phyloP scores from a whole-genome alignment of 805 yeast genomes.

The Wickerhamiella azyma region DNA sequence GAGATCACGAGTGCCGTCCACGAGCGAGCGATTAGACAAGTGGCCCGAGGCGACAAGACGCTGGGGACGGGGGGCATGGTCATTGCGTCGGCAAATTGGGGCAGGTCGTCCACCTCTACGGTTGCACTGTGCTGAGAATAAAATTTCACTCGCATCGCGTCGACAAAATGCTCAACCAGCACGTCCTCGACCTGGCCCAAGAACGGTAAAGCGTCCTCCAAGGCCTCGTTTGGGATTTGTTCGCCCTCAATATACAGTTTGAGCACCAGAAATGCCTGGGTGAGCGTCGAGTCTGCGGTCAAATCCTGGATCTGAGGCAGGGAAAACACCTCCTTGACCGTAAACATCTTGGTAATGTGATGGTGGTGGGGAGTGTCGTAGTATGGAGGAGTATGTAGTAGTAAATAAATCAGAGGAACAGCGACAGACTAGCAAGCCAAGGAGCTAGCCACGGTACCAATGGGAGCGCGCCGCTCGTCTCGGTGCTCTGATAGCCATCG shows the following conservation, averaged over 20 bases:
- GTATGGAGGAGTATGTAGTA: background rate
- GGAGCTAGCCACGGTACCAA: background rate
- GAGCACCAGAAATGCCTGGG: background rate
- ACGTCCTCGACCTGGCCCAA: constrained; percentile 1
- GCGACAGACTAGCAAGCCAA: background rate
- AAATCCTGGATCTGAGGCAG: constrained; percentile 2
- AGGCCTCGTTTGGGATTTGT: constrained; percentile 1
- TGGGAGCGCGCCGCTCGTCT: background rate
- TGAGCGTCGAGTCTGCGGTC: background rate
- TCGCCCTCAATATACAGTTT: background rate
- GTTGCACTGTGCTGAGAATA: background rate
- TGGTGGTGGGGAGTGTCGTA: too few relatives aligned
- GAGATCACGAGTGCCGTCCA: constrained; percentile 18
- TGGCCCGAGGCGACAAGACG: background rate
- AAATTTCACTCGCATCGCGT: constrained; percentile 4
- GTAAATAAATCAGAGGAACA: background rate
- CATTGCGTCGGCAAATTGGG: background rate
- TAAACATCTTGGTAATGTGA: background rate
- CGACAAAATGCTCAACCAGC: constrained; percentile 2
- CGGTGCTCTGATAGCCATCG: background rate
- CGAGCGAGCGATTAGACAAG: constrained; percentile 1
- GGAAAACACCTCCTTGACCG: constrained; percentile 6
- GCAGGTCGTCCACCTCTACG: background rate
- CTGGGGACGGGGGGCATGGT: background rate
- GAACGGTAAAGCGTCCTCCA: background rate